Percentiles rank a stretch among this genome's conserved stretches.
Conservation (phyloP, 257 asterid species). For the Plantago major region DNA sequence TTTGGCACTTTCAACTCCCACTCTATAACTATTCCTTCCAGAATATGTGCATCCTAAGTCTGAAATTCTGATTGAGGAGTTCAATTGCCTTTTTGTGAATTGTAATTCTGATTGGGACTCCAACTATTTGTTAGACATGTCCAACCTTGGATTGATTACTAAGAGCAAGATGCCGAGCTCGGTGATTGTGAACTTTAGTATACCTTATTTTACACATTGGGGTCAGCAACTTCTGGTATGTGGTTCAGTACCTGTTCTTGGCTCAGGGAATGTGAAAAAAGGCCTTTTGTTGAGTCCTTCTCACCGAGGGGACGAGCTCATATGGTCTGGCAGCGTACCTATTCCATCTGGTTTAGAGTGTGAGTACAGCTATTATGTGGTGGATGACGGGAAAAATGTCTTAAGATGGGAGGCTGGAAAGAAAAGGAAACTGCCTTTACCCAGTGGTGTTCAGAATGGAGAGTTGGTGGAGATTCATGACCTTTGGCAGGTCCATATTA, state of each 20-base stretch:
- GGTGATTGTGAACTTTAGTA: slow-evolving; percentile 59
- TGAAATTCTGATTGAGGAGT: background rate
- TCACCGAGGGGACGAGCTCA: slow-evolving; percentile 77
- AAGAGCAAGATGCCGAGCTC: slow-evolving; percentile 46
- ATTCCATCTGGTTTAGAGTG: slow-evolving; percentile 51
- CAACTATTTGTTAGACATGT: slow-evolving; percentile 54
- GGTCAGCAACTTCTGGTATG: slow-evolving; percentile 82
- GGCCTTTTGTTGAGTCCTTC: slow-evolving; percentile 78
- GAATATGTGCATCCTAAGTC: too few relatives aligned
- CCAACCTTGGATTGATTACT: slow-evolving; percentile 47
- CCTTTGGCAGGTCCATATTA: slow-evolving; percentile 84
- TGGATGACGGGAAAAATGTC: slow-evolving; percentile 70
- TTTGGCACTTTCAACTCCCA: too few relatives aligned
- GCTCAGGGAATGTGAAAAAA: slow-evolving; percentile 87
- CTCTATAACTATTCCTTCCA: too few relatives aligned
- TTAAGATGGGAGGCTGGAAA: slow-evolving; percentile 78
- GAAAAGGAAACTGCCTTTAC: slow-evolving; percentile 62
- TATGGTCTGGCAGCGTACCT: slow-evolving; percentile 71
- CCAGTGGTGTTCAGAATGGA: slow-evolving; percentile 64
- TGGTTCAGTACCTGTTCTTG: slow-evolving; percentile 81
- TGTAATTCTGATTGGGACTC: too few relatives aligned
- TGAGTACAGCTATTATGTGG: slow-evolving; percentile 87
- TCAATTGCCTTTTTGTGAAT: background rate
- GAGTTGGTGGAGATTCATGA: slow-evolving; percentile 72
- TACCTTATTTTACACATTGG: slow-evolving; percentile 91